phyloP scores from a whole-genome alignment of 208 protist species.

The Acanthamoeba triangularis region DNA sequence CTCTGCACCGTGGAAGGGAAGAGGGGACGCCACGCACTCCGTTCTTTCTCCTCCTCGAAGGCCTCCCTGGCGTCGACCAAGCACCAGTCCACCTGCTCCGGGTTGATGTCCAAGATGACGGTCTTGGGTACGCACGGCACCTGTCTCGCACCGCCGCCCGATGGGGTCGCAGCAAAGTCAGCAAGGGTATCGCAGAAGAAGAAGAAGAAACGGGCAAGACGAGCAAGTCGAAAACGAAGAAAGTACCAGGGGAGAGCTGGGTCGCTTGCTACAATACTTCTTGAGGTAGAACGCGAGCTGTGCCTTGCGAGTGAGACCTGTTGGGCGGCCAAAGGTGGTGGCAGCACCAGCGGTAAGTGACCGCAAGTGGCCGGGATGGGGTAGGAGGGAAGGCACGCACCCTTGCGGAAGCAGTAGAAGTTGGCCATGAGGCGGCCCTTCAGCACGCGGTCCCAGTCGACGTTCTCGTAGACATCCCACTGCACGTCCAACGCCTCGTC shows the following conservation, averaged over 20 bases:
- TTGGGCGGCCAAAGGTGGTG: neutral
- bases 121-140: constrained; percentile 45
- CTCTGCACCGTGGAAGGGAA: neutral
- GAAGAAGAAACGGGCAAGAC: neutral
- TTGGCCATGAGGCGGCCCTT: constrained; percentile 65
- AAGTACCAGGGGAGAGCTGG: neutral
- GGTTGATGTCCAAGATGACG: constrained; percentile 50
- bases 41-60: constrained; percentile 41
- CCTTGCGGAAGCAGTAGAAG: constrained; percentile 65
- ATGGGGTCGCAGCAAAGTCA: neutral
- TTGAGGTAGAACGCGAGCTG: constrained; percentile 52
- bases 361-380: neutral
- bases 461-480: constrained; percentile 49
- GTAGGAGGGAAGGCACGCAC: neutral
- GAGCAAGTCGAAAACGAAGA: neutral
- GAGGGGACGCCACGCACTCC: neutral
- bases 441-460: constrained; percentile 51
- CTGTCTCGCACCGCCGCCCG: neutral
- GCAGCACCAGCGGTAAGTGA: too few species aligned
- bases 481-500: neutral
- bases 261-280: constrained; percentile 63
- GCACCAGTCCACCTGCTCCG: constrained; percentile 43
- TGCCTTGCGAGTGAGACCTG: constrained; percentile 65
- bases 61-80: constrained; percentile 32
- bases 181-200: neutral